Evolutionary conservation across 2,329 filamentous ascomycete genomes (phyloP).

Genomic region (Penicillium sp.): DNA sequence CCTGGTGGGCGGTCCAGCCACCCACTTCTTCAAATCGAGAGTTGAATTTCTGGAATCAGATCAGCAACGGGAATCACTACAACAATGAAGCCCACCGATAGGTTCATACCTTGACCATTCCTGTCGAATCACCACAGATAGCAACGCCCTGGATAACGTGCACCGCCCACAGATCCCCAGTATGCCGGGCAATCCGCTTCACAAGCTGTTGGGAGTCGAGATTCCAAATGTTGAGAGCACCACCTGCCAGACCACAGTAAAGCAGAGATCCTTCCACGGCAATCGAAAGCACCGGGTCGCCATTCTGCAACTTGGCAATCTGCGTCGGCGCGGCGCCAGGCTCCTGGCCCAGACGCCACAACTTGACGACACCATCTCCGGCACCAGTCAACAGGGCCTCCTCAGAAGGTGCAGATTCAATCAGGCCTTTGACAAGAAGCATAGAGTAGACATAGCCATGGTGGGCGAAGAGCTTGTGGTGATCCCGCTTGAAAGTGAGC

Average conservation of each 20-base stretch:
- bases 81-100: no score
- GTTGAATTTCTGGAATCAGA: constrained; percentile 66
- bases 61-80: constrained; percentile 11
- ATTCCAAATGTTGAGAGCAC: constrained; percentile 95
- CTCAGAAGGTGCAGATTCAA: constrained; percentile 67
- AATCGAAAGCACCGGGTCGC: constrained; percentile 74
- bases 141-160: constrained; percentile 84
- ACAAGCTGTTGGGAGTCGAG: constrained; percentile 91
- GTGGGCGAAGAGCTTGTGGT: constrained; percentile 88
- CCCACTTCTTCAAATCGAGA: constrained; percentile 81
- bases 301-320: constrained; percentile 70
- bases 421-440: constrained; percentile 78
- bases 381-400: constrained; percentile 90
- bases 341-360: constrained; percentile 78
- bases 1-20: constrained; percentile 82
- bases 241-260: constrained; percentile 86
- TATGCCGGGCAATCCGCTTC: constrained; percentile 80
- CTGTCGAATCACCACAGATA: constrained; percentile 87
- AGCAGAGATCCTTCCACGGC: constrained; percentile 89
- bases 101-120: constrained; percentile 76
- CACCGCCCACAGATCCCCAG: constrained; percentile 82
- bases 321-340: constrained; percentile 69
- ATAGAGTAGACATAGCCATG: constrained; percentile 97
- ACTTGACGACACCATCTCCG: constrained; percentile 90
- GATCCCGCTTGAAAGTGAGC: constrained; percentile 79